These are phyloP conservation scores for Agrocybe praecox DNA, from an alignment of 768 basidiomycete species.

Conservation along the genomic window DNA sequence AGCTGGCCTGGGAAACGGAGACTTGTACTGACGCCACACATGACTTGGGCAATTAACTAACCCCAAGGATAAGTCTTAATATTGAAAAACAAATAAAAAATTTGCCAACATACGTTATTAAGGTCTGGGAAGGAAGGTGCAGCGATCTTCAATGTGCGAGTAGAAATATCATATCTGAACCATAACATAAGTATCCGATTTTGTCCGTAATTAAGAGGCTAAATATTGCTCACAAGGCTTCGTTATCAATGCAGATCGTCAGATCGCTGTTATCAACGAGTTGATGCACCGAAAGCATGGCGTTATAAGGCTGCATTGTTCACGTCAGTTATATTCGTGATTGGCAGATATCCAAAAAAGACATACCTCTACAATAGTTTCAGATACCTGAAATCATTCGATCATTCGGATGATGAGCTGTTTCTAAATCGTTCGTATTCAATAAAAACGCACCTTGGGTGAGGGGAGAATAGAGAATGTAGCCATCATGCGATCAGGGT, in stretches of 20 bases:
- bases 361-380: conserved; percentile 66
- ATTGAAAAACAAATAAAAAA: background rate
- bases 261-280: conserved; percentile 88
- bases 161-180: conserved; percentile 71
- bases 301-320: conserved; percentile 80
- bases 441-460: conserved; percentile 39
- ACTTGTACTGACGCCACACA: conserved; percentile 94
- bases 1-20: conserved; percentile 93
- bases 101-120: conserved; percentile 53
- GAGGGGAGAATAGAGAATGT: conserved; percentile 57
- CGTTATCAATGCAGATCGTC: conserved; percentile 85
- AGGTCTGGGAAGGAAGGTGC: conserved; percentile 66
- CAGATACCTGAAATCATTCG: conserved; percentile 41
- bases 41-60: conserved; percentile 82
- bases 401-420: background rate
- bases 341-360: conserved; percentile 39
- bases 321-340: conserved; percentile 40
- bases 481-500: conserved; percentile 56
- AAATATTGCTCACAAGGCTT: conserved; percentile 66
- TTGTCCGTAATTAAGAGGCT: background rate
- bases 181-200: background rate
- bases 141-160: conserved; percentile 65
- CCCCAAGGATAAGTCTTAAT: background rate
- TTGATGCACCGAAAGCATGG: conserved; percentile 83
- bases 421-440: too few relatives aligned